phyloP scores from a whole-genome alignment of 805 yeast genomes.

The Yarrowia divulgata region DNA sequence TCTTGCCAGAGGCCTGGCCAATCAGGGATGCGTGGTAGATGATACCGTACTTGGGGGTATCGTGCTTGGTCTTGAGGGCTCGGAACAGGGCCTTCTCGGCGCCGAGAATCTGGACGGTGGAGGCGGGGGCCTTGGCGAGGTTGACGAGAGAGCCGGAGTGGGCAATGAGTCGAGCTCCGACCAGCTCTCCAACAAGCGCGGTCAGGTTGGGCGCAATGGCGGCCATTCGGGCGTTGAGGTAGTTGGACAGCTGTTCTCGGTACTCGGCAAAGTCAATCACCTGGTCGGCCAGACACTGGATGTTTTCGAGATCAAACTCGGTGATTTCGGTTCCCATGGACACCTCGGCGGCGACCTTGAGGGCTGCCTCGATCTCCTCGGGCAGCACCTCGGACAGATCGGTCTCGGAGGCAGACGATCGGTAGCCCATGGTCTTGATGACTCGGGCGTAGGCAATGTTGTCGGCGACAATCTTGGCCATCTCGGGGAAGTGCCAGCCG shows the following conservation, averaged over 20 bases:
- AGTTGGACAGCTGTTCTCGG: slow-evolving; percentile 81
- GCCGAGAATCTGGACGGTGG: slow-evolving; percentile 97
- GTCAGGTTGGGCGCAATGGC: slow-evolving; percentile 97
- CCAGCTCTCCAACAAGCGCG: slow-evolving; percentile 97
- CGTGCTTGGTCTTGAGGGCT: slow-evolving; percentile 95
- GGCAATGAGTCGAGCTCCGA: slow-evolving; percentile 97
- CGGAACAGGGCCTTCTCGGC: slow-evolving; percentile 97
- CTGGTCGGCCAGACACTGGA: slow-evolving; percentile 89
- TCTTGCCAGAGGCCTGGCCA: slow-evolving; percentile 92
- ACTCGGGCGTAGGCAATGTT: slow-evolving; percentile 76
- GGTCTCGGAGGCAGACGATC: slow-evolving; percentile 79
- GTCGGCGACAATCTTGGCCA: slow-evolving; percentile 89
- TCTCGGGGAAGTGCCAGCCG: slow-evolving; percentile 99
- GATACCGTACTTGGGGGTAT: slow-evolving; percentile 95
- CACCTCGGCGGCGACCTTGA: slow-evolving; percentile 78
- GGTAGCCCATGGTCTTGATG: slow-evolving; percentile 77
- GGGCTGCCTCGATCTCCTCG: slow-evolving; percentile 74
- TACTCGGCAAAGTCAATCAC: slow-evolving; percentile 91
- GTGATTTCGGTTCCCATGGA: slow-evolving; percentile 99
- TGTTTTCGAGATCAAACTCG: slow-evolving; percentile 92
- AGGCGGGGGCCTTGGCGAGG: slow-evolving; percentile 97
- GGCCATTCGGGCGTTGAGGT: slow-evolving; percentile 94
- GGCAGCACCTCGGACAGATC: slow-evolving; percentile 91
- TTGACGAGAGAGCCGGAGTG: slow-evolving; percentile 98
- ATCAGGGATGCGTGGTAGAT: slow-evolving; percentile 94